Conservation (phyloP, 495 filamentous ascomycete genomes). For the Lasiosphaeris hirsuta region DNA sequence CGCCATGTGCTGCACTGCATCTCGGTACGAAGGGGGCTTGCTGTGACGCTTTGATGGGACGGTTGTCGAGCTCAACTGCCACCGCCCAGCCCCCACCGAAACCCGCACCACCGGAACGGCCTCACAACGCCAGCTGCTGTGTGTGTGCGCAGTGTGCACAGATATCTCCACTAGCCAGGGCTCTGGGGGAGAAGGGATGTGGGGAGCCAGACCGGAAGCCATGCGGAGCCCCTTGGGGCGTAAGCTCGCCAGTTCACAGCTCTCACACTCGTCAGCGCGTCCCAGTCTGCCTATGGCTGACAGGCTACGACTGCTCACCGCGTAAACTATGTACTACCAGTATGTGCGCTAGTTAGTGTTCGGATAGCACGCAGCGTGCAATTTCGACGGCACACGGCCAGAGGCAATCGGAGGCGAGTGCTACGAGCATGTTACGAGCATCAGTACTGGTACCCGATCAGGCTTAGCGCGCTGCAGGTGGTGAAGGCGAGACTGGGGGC, state of each 20-base stretch:
- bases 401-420: neutral
- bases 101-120: conserved; percentile 10
- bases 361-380: too few species aligned
- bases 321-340: too few species aligned
- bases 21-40: conserved; percentile 2
- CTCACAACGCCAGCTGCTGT: neutral
- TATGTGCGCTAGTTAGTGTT: too few species aligned
- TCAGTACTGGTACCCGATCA: neutral
- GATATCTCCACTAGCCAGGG: too few species aligned
- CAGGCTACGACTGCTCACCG: too few species aligned
- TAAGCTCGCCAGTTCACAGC: too few species aligned
- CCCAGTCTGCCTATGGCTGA: too few species aligned
- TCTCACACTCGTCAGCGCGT: too few species aligned
- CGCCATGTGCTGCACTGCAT: conserved; percentile 8
- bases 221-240: neutral
- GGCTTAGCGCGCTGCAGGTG: neutral
- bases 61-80: neutral
- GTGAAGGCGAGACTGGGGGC: neutral
- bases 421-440: neutral
- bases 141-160: conserved; percentile 1
- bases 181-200: neutral
- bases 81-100: neutral
- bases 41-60: conserved; percentile 3
- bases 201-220: neutral
- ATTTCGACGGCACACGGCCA: neutral